Conservation (phyloP, 352 stramenopile species). For the Discostella stelligera region DNA sequence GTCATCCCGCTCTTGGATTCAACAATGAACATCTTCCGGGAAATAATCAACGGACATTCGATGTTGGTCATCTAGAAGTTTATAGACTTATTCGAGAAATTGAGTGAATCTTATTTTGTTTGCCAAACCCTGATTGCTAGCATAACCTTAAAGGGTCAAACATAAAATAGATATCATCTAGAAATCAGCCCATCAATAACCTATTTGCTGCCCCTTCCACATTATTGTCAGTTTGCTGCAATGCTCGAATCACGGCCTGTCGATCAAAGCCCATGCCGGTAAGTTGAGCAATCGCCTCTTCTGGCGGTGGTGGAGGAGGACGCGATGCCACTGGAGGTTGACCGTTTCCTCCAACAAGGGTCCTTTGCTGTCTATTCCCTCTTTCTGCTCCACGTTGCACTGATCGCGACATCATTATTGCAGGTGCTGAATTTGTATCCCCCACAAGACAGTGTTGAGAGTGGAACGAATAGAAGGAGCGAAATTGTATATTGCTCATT, state of each 20-base stretch:
- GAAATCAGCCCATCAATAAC: constrained; percentile 43
- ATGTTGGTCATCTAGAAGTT: constrained; percentile 71
- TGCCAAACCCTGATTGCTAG: not conserved
- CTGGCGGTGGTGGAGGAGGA: constrained; percentile 29
- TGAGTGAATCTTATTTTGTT: constrained; percentile 29
- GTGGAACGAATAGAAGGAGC: not conserved
- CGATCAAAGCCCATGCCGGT: constrained; percentile 67
- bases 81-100: constrained; percentile 69
- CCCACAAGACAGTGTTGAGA: not conserved
- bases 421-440: constrained; percentile 6
- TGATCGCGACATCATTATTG: constrained; percentile 42
- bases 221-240: constrained; percentile 61
- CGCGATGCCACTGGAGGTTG: constrained; percentile 9
- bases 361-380: constrained; percentile 7
- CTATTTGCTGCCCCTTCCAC: constrained; percentile 64
- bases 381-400: constrained; percentile 26
- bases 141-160: too few species aligned
- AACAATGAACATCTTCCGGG: constrained; percentile 67
- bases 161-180: not conserved
- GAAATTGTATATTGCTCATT: not conserved
- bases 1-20: constrained; percentile 58
- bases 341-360: constrained; percentile 4
- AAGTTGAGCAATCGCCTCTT: constrained; percentile 52
- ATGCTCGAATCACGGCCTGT: constrained; percentile 51
- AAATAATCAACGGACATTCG: constrained; percentile 46